These are phyloP conservation scores for Volvox carteri DNA, from an alignment of 163 green algal genomes.

Conservation along the genomic window DNA sequence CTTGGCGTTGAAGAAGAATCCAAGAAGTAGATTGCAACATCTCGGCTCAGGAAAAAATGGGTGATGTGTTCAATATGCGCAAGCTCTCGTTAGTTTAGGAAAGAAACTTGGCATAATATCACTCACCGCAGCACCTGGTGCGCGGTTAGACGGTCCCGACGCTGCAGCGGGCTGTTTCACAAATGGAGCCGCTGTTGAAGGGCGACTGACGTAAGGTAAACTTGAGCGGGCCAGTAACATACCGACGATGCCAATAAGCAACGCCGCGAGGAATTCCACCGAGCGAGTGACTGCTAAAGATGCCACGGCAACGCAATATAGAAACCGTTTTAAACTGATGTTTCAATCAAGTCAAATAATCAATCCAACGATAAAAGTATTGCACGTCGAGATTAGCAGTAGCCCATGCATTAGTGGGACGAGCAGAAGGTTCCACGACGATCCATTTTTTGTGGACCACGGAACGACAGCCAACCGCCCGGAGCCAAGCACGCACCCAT, in stretches of 20 bases:
- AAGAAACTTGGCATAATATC: background rate
- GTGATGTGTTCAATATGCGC: background rate
- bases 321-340: no score
- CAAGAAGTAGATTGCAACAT: no score
- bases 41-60: no score
- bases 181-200: background rate
- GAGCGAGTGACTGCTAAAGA: background rate
- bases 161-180: background rate
- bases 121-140: slow-evolving; percentile 6
- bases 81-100: background rate
- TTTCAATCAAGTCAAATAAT: background rate
- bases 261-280: background rate
- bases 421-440: background rate
- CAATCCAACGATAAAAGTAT: background rate
- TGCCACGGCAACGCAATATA: background rate
- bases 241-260: slow-evolving; percentile 25
- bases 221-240: background rate
- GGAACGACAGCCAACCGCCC: no score
- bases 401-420: background rate
- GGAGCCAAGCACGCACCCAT: no score
- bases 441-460: background rate
- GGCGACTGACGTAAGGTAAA: background rate
- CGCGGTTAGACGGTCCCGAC: background rate
- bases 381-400: background rate
- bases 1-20: no score